Evolutionary conservation across 2,329 filamentous ascomycete genomes (phyloP).

Genomic region (Dothideomycetes sp.): DNA sequence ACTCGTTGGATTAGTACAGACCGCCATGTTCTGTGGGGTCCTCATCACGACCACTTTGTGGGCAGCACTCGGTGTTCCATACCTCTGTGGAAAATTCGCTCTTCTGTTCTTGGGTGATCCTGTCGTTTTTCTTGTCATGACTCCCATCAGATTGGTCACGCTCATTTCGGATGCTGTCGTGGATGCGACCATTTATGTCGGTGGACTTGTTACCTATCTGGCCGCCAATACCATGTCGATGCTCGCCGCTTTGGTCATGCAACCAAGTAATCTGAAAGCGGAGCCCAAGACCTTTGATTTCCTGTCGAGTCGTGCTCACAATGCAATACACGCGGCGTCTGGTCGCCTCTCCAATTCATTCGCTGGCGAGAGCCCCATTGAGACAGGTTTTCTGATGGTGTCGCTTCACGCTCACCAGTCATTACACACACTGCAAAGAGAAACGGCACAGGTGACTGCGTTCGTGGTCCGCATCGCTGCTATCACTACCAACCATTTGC

Average conservation of each 20-base stretch:
- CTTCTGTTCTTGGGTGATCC: conserved; percentile 74
- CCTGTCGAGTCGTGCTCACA: conserved; percentile 2
- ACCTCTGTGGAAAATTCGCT: conserved; percentile 78
- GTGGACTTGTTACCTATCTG: conserved; percentile 18
- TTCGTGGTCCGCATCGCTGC: neutral
- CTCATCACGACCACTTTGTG: conserved; percentile 81
- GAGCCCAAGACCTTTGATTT: neutral
- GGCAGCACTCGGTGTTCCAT: conserved; percentile 78
- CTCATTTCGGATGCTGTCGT: conserved; percentile 67
- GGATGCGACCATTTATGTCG: conserved; percentile 57
- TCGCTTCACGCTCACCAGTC: conserved; percentile 11
- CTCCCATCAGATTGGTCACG: conserved; percentile 63
- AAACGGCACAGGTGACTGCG: neutral
- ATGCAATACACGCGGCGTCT: conserved; percentile 1
- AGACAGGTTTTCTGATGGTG: conserved; percentile 5
- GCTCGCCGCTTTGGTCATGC: neutral
- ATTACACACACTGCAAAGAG: conserved; percentile 5
- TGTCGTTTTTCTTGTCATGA: conserved; percentile 50
- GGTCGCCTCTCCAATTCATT: conserved; percentile 2
- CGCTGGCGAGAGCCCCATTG: conserved; percentile 2
- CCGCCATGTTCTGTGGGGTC: conserved; percentile 86
- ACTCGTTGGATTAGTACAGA: conserved; percentile 79
- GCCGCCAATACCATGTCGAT: conserved; percentile 1
- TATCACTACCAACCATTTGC: neutral
- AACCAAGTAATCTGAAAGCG: neutral